Evolutionary conservation across 768 basidiomycete genomes (phyloP).

Genomic region (Rhodotorula taiwanensis): DNA sequence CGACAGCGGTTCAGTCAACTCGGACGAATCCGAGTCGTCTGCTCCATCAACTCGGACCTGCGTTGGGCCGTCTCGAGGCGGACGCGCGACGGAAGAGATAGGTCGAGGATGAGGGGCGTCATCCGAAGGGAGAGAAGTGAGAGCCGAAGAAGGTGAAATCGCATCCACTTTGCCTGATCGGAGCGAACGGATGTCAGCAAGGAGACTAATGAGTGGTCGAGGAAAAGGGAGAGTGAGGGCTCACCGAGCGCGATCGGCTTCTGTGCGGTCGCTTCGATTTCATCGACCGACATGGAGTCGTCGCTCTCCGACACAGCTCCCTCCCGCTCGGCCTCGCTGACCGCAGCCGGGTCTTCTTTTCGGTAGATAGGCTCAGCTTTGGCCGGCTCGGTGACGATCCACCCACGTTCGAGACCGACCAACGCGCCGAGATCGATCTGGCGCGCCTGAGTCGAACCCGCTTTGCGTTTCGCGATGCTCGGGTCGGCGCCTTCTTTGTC

Average conservation of each 20-base stretch:
- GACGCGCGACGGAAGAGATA: too few relatives aligned
- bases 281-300: not conserved
- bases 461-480: conserved; percentile 2
- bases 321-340: conserved; percentile 2
- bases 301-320: not conserved
- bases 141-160: conserved; percentile 21
- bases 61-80: too few relatives aligned
- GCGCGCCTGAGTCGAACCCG: not conserved
- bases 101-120: too few relatives aligned
- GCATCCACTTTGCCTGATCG: not conserved
- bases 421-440: conserved; percentile 20
- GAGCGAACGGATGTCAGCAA: too few relatives aligned
- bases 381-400: conserved; percentile 17
- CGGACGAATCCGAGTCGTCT: conserved; percentile 17
- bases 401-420: conserved; percentile 33
- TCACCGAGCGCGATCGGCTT: too few relatives aligned
- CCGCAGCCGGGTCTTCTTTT: not conserved
- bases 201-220: not conserved
- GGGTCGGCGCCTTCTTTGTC: not conserved
- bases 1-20: conserved; percentile 36
- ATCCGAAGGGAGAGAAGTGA: conserved; percentile 25
- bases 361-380: not conserved
- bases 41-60: too few relatives aligned
- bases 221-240: too few relatives aligned
- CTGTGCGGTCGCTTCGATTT: too few relatives aligned